Base-by-base conservation (phyloP, 495 filamentous ascomycete genomes). In the Penicillium bovifimosum region DNA sequence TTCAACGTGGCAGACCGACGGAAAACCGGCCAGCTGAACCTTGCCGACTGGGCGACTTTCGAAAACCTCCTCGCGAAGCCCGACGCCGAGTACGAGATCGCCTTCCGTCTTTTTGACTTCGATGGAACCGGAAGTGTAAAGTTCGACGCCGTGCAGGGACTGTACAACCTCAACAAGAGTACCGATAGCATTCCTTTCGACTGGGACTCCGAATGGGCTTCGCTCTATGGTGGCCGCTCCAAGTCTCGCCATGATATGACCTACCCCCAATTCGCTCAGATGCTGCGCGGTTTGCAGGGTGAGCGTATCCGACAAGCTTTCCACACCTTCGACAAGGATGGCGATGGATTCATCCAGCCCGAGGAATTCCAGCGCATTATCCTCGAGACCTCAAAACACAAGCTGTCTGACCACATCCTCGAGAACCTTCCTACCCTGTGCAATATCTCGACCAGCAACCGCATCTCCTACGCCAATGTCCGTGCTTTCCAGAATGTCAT, bases 61-160 rank as follows among this genome's bases (percentile, higher is more conserved):
- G 86, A 96, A 70, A 92, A 96, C 73, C 82, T 98, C 48, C 82
- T 98, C 32, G 79, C 80, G 44, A 96, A 96, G 66, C 90, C 93
- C 54, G 93, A 97, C 57, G 95, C 93, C 62, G 95, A 98, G 68
- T 98, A 98, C 67, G 91, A 98, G 71, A 96, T 98, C 57, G 92
- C 91, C 5, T 98, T 96, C 73, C 87, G 95, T 50, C 79, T 97
- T 26, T 98, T 98, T 71, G 93, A 97, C 59, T 70, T 86, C 54
- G 81, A 93, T 24, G 82, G 87, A 32, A 86, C 80, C 17, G 93
- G 93, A 4, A 78, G 74, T 17, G 88, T 98, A 60, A 90, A 88
- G 60, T 96, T 90, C 59, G 88, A 95, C 1, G 81, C 89, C 60
- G 90, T 98, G 69, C 79, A 86, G 60, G 76, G 79, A 31, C 39